These are phyloP conservation scores for Dioszegia crocea DNA, from an alignment of 768 basidiomycete species.

Conservation along the genomic window DNA sequence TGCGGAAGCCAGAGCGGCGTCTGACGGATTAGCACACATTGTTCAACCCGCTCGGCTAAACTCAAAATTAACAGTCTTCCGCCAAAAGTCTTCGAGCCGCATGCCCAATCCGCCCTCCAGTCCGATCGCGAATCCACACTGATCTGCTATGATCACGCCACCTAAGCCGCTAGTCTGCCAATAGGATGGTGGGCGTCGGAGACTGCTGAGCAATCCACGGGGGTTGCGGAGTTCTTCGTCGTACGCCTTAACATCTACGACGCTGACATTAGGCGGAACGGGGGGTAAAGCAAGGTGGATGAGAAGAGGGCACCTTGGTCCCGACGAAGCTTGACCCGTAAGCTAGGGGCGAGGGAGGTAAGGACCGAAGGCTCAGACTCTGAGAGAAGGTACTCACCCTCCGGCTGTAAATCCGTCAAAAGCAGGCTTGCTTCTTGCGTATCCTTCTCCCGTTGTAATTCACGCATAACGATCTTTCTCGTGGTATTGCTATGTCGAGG, in stretches of 20 bases:
- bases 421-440: conserved; percentile 23
- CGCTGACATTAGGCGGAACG: conserved; percentile 20
- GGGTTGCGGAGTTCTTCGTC: conserved; percentile 39
- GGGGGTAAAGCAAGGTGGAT: conserved; percentile 39
- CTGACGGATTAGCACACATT: conserved; percentile 50
- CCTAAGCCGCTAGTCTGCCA: conserved; percentile 46
- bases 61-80: conserved; percentile 65
- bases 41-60: neutral
- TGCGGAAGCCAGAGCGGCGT: conserved; percentile 67
- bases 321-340: neutral
- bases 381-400: conserved; percentile 25
- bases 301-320: conserved; percentile 35
- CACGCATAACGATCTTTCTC: conserved; percentile 34
- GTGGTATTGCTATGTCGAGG: conserved; percentile 16
- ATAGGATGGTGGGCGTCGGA: conserved; percentile 30
- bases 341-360: neutral
- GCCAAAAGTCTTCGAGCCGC: conserved; percentile 59
- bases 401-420: conserved; percentile 20
- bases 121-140: conserved; percentile 73
- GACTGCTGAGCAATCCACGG: conserved; percentile 27
- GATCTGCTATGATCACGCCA: conserved; percentile 68
- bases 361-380: too few species aligned
- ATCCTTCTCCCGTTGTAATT: conserved; percentile 39
- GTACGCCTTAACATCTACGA: conserved; percentile 29
- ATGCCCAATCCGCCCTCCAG: conserved; percentile 65